Base-by-base conservation (phyloP, 768 basidiomycete genomes). In the Leccinum obscurum region DNA sequence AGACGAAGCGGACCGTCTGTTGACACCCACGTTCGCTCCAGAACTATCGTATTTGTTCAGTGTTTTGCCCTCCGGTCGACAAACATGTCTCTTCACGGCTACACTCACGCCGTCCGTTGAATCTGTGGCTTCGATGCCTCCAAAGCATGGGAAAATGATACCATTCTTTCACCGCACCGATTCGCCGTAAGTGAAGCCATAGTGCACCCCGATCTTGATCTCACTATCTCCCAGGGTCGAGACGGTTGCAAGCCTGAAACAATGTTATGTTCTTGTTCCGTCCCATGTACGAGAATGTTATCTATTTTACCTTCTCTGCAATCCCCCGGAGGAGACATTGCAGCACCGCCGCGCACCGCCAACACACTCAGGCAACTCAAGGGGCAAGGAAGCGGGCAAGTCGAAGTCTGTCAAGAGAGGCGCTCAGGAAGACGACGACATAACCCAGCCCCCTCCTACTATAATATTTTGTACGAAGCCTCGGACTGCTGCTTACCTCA, bases 81-180 rank as follows among this genome's bases (percentile, higher is more conserved):
- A 98, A 72, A 98, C 96, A 0, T 92, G 94, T 67, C 82, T 99
- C 46, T 98, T 98, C 76, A 99, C 97, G 0, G 97, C 97, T 1
- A 99, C 97, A 1, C 78, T 96, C 62, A 95, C 94, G 5, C 83
- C 88, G 6, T 85, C 93, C 0, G 92, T 99, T 59, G 91, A 95
- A 67, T 79, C 82, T 8, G 70, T 98, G 22, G 89, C 88, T 6
- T 79, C 82, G 39, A 86, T 88, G 20, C 76, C 86, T 7, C 93
- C 95, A 3, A 81, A 85, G 64, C 80, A 83, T 0, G 96, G 95
- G 5, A 98, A 96, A 75, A 81, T 88, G 69, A 86, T 83, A 62
- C 93, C 94, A 1, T 96, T 95, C 69, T 81, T 97, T 26, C 88
- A 97, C 73, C 80, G 90, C 41, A 91, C 91, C 75, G 80, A 78